phyloP scores from a whole-genome alignment of 805 yeast species.

The Nakazawaea anatomiae region DNA sequence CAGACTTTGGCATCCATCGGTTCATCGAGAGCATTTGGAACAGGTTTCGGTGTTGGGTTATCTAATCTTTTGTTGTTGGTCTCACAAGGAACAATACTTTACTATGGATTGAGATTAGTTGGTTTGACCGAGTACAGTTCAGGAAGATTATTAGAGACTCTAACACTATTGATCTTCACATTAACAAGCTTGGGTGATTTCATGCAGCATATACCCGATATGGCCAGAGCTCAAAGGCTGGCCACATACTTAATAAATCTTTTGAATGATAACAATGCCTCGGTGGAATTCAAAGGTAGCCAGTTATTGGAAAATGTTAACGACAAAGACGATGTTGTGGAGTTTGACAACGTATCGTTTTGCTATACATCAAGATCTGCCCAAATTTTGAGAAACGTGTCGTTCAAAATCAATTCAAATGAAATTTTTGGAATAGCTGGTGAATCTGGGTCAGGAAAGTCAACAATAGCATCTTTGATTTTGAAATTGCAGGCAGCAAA shows the following conservation, averaged over 20 bases:
- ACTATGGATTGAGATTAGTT: constrained; percentile 74
- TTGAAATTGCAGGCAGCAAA: constrained; percentile 43
- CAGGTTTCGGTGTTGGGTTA: constrained; percentile 65
- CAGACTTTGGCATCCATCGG: constrained; percentile 33
- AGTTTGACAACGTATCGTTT: constrained; percentile 43
- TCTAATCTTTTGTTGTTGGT: constrained; percentile 47
- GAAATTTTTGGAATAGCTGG: constrained; percentile 71
- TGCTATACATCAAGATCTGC: constrained; percentile 32
- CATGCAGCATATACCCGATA: constrained; percentile 67
- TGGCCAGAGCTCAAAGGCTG: constrained; percentile 74
- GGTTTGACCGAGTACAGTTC: constrained; percentile 49
- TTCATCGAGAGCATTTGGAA: constrained; percentile 43
- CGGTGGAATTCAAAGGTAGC: constrained; percentile 32
- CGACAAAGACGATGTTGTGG: constrained; percentile 20
- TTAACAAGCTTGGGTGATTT: constrained; percentile 56
- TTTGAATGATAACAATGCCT: constrained; percentile 26
- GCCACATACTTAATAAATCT: constrained; percentile 46
- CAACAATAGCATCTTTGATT: constrained; percentile 61
- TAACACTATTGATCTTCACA: constrained; percentile 70
- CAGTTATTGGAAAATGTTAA: constrained; percentile 19
- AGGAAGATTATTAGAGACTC: constrained; percentile 58
- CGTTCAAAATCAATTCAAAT: constrained; percentile 35
- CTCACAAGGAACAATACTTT: constrained; percentile 70
- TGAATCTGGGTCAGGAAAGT: constrained; percentile 87
- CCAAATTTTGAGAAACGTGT: constrained; percentile 34